phyloP scores from a whole-genome alignment of 192 early-diverging fungal species.

The Phycomyces nitens region DNA sequence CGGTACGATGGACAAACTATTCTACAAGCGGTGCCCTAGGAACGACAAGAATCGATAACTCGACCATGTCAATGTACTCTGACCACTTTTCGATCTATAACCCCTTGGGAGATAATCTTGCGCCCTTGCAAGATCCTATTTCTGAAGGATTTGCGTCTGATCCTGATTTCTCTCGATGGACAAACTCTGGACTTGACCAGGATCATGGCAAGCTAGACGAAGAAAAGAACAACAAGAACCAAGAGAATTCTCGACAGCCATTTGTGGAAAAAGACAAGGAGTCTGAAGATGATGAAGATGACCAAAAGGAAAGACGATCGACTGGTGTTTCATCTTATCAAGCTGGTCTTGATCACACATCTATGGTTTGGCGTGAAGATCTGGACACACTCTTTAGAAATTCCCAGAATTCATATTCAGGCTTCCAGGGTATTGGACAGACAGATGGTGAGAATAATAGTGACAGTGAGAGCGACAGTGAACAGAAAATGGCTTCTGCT shows the following conservation, averaged over 20 bases:
- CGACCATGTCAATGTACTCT: not conserved
- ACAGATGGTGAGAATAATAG: too few species aligned
- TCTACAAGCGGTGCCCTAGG: not conserved
- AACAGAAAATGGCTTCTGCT: too few species aligned
- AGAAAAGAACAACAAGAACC: not conserved
- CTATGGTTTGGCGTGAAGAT: too few species aligned
- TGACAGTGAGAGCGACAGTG: too few species aligned
- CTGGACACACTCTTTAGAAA: too few species aligned
- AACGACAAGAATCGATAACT: not conserved
- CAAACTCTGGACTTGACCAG: not conserved
- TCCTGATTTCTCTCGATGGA: conserved; percentile 25
- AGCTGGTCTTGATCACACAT: too few species aligned
- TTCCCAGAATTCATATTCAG: too few species aligned
- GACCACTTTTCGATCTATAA: not conserved
- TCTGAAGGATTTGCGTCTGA: conserved; percentile 13
- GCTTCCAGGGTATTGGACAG: too few species aligned
- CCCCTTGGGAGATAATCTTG: not conserved
- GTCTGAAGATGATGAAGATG: conserved; percentile 1
- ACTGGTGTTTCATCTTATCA: too few species aligned
- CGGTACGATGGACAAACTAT: conserved; percentile 9
- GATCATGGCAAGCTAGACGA: not conserved
- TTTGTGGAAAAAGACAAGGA: not conserved
- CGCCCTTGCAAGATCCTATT: not conserved
- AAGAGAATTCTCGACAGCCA: not conserved
- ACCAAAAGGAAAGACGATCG: not conserved